Base-by-base conservation (phyloP, 2,329 filamentous ascomycete genomes). In the Helotiales sp. region DNA sequence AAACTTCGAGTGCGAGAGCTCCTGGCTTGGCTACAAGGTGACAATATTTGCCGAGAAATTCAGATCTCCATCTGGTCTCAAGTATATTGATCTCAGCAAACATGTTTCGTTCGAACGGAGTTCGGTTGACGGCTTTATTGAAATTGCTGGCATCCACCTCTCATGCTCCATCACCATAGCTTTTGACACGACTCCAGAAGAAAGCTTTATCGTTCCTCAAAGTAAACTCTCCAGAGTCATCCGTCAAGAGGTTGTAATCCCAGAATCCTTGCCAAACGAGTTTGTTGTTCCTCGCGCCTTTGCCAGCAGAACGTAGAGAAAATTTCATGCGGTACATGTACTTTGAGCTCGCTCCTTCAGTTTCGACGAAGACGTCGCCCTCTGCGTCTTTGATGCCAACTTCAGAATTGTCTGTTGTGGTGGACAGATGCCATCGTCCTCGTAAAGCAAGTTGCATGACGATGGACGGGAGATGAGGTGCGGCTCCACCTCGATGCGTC, bases 251-350 rank as follows among this genome's bases (percentile, higher is more conserved):
- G 77, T 98, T 97, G 77, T 96, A 95, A 80, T 90, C 95, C 87
- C 93, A 97, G 77, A 94, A 97, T 0, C 91, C 91, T 74, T 91
- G 91, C 95, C 96, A 99, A 0, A 83, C 81, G 60, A 99, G 80
- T 80, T 96, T 97, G 69, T 95, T 97, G 75, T 96, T 97, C 76
- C 89, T 88, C 0, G 89, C 82, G 0, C 84, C 85, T 70, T 84
- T 86, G 13, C 87, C 85, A 0, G 89, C 87, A 70, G 84, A 89
- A 0, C 87, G 87, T 32, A 98, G 78, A 6, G 86, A 83, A 32
- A 99, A 79, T 67, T 95, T 89, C 87, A 98, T 90, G 54, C 90
- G 87, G 78, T 96, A 97, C 69, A 90, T 87, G 79, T 98, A 98
- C 79, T 93, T 93, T 20, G 80, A 79, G 15, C 87, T 87, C 0